Base-by-base conservation (phyloP, 2,329 filamentous ascomycete species). In the Fusarium sp. region DNA sequence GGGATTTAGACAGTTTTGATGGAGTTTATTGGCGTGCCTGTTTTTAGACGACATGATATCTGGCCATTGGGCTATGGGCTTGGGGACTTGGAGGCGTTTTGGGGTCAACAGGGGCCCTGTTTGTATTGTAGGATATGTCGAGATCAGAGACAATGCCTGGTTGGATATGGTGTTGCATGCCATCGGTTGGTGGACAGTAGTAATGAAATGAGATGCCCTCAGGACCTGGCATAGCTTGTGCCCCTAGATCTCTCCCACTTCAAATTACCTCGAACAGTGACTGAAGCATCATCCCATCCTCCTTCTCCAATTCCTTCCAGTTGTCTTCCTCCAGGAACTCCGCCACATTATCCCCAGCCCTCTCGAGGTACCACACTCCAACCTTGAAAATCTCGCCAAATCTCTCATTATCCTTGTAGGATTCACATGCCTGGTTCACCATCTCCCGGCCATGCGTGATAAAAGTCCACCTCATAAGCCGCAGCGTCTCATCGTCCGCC, bases 361-460 rank as follows among this genome's bases (percentile, higher is more conserved):
- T 59, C 58, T 71, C 69, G 16, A 77, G 63, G 34, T 74, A 76
- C 73, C 68, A 75, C 6, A 67, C 59, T 8, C 74, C 76, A 18
- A 32, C 52, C 30, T 37, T 45, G 14, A 68, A 43, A 63, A 75
- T 73, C 8, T 73, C 61, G 13, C 63, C 45, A 37, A 69, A 61
- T 20, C 32, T 41, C 10, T 35, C 16, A 11, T 66, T 34, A 5
- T 37, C 58, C 6, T 50, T 30, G 41, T 74, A 48, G 16, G 54
- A 35, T 25, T 74, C 70, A 41, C 66, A 59, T n/a, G 75, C 74
- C 16, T 70, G 58, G 23, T 76, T 74, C 18, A 78, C 66, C 48
- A 68, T 60, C 56, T 76, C 74, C 11, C 70, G 66, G 18, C 71
- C 73, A 43, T 71, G 67, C 14, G 68, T 27, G 16, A 73, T 71